phyloP scores from a whole-genome alignment of 148 eudicot species.

The Agrostemma githago region DNA sequence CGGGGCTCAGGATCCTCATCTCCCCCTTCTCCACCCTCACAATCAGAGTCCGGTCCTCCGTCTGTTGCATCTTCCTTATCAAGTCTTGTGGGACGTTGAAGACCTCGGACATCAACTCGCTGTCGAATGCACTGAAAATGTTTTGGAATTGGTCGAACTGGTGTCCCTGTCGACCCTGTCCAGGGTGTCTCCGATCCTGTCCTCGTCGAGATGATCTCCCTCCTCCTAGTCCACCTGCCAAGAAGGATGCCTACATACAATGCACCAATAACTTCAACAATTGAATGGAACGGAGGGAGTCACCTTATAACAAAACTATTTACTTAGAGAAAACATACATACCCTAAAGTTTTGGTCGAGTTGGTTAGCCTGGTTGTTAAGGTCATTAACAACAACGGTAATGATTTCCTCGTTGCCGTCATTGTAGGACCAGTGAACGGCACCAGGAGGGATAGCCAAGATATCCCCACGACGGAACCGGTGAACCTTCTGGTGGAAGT shows the following conservation, averaged over 20 bases:
- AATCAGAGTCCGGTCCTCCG: constrained; percentile 35
- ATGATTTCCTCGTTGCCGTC: constrained; percentile 57
- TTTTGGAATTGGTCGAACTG: constrained; percentile 30
- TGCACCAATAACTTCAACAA: too few species aligned
- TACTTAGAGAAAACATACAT: neutral
- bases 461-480: constrained; percentile 53
- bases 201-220: constrained; percentile 15
- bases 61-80: constrained; percentile 39
- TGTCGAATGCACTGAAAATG: constrained; percentile 44
- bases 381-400: constrained; percentile 46
- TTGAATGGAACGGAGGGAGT: too few species aligned
- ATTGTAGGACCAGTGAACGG: constrained; percentile 61
- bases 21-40: constrained; percentile 37
- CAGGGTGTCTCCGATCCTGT: neutral
- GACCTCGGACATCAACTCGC: constrained; percentile 50
- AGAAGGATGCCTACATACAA: constrained; percentile 38
- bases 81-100: constrained; percentile 30
- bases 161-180: neutral
- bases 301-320: too few species aligned
- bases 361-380: constrained; percentile 67
- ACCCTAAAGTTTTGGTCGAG: constrained; percentile 61
- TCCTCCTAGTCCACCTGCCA: constrained; percentile 47
- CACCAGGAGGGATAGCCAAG: constrained; percentile 66
- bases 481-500: constrained; percentile 63
- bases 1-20: constrained; percentile 26